Conservation (phyloP, 139 green algal genomes). For the Haematococcus lacustris region DNA sequence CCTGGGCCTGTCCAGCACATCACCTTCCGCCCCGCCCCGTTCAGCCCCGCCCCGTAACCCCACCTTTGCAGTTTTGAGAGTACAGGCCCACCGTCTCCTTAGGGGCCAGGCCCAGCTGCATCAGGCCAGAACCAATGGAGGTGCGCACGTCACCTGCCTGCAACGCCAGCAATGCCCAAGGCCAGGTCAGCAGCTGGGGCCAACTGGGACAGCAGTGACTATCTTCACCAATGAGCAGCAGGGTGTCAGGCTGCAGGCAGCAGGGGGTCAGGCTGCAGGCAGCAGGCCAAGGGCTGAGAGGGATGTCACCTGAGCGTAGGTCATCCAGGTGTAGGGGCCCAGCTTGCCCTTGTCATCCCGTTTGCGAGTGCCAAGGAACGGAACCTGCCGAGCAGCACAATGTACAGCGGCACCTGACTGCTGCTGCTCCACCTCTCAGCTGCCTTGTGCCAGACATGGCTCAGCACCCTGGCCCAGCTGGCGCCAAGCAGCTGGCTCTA, state of each 20-base stretch:
- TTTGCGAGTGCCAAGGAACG: conserved; percentile 49
- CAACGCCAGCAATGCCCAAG: background rate
- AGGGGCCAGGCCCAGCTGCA: conserved; percentile 72
- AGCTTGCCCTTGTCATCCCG: conserved; percentile 46
- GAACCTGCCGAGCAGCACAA: conserved; percentile 29
- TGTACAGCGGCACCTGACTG: background rate
- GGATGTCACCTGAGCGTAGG: conserved; percentile 62
- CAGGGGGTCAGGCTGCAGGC: too few species aligned
- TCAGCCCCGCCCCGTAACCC: too few species aligned
- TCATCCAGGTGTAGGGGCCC: conserved; percentile 58
- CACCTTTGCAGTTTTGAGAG: conserved; percentile 72
- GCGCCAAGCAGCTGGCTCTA: background rate
- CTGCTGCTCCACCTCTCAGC: background rate
- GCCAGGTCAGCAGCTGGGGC: too few species aligned
- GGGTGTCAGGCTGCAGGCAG: background rate
- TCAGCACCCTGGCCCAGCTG: background rate
- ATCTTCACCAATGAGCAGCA: background rate
- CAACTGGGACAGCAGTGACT: too few species aligned
- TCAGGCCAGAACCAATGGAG: conserved; percentile 78
- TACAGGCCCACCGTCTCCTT: conserved; percentile 79
- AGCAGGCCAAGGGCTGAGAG: too few species aligned
- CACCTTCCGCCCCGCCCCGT: too few species aligned
- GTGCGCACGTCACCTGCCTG: conserved; percentile 65
- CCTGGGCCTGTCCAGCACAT: too few species aligned
- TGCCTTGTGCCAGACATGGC: background rate